Conservation (phyloP, 768 basidiomycete species). For the Leccinum sublutescens region DNA sequence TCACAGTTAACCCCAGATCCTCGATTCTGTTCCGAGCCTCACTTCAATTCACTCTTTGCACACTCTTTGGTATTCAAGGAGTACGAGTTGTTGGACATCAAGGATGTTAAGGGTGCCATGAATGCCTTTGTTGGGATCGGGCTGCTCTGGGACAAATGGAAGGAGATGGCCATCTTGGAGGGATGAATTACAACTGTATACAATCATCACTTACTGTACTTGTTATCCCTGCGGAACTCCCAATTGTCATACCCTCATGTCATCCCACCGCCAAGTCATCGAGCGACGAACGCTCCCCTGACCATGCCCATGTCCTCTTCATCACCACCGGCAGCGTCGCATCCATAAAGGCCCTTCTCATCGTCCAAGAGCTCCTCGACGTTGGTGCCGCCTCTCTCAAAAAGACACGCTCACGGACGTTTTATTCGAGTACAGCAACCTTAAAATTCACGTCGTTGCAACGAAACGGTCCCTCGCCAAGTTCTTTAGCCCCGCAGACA, state of each 20-base stretch:
- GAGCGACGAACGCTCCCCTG: constrained; percentile 23
- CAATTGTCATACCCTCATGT: constrained; percentile 10
- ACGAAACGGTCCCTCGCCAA: constrained; percentile 67
- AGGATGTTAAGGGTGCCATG: constrained; percentile 76
- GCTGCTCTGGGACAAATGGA: too few species aligned
- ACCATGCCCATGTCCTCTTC: constrained; percentile 63
- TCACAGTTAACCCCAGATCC: too few species aligned
- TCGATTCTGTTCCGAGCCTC: constrained; percentile 71
- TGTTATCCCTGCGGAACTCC: background rate
- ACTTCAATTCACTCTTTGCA: constrained; percentile 96
- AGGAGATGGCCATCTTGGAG: constrained; percentile 75
- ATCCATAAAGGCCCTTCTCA: constrained; percentile 89
- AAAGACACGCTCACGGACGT: background rate
- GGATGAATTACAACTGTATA: constrained; percentile 17
- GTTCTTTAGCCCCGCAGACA: constrained; percentile 63
- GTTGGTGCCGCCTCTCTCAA: constrained; percentile 30
- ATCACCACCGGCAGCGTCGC: constrained; percentile 94
- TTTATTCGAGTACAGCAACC: constrained; percentile 57
- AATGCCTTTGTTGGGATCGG: constrained; percentile 65
- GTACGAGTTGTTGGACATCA: constrained; percentile 86
- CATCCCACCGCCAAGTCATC: constrained; percentile 19
- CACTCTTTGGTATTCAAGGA: constrained; percentile 95
- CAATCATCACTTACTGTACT: constrained; percentile 5
- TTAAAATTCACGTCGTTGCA: constrained; percentile 80
- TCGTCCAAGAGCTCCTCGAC: constrained; percentile 69